Evolutionary conservation across 2,329 filamentous ascomycete genomes (phyloP).

Genomic region (Stemphylium beticola): DNA sequence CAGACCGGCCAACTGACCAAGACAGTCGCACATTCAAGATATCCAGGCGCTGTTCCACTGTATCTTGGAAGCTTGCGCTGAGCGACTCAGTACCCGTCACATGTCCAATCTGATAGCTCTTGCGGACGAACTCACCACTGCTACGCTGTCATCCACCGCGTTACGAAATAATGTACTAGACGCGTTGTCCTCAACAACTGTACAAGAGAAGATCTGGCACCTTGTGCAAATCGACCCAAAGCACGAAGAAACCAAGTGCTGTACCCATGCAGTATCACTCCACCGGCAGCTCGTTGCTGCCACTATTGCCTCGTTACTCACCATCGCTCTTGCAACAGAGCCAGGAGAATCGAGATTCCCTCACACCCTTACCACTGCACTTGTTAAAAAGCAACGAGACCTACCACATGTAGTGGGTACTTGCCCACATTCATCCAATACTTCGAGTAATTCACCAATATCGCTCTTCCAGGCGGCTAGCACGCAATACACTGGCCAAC

Average conservation of each 20-base stretch:
- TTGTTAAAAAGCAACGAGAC: constrained; percentile 39
- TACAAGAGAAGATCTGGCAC: constrained; percentile 29
- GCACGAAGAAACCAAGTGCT: constrained; percentile 15
- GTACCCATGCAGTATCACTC: constrained; percentile 14
- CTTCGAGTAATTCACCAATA: constrained; percentile 13
- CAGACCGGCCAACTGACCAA: constrained; percentile 6
- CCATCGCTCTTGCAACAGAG: constrained; percentile 25
- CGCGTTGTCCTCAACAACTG: constrained; percentile 31
- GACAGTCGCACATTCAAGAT: constrained; percentile 29
- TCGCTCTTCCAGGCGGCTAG: constrained; percentile 48
- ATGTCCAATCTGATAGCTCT: constrained; percentile 19
- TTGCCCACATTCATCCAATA: constrained; percentile 26
- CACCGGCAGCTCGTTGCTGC: constrained; percentile 26
- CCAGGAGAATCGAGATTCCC: constrained; percentile 24
- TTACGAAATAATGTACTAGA: constrained; percentile 31
- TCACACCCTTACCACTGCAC: constrained; percentile 21
- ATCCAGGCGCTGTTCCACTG: constrained; percentile 22
- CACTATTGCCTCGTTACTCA: constrained; percentile 41
- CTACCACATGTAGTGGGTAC: constrained; percentile 8
- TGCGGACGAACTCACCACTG: constrained; percentile 24
- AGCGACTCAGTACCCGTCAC: constrained; percentile 6
- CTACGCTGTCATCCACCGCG: constrained; percentile 13
- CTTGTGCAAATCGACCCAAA: constrained; percentile 17
- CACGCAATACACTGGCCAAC: constrained; percentile 43
- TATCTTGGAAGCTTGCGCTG: constrained; percentile 22